Base-by-base conservation (phyloP, 306 rosid species). In the Fragaria ananassa region DNA sequence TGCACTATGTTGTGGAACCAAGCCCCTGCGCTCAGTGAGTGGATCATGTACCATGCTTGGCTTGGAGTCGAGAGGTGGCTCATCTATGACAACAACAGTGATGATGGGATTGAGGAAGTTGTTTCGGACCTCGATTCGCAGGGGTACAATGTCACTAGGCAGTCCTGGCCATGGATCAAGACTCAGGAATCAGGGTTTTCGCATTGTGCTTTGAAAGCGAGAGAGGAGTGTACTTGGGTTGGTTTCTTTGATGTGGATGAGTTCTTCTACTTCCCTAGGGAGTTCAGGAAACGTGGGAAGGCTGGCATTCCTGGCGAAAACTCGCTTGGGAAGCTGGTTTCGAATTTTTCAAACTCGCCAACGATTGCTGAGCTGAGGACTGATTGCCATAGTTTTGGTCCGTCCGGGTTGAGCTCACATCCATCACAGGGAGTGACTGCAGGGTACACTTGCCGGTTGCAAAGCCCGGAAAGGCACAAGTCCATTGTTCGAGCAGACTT, bases 1-100 rank as follows among this genome's bases (percentile, higher is more conserved):
- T 96, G 99, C 80, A 89, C 97, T 2, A 96, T 96, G 99, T 80
- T 96, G 79, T 92, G 98, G 99, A 96, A 96, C 77, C 99, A 96
- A 79, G 99, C 89, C 3, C 79, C 88, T 21, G 90, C 96, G 0
- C 79, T 92, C 1, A 83, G 88, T 53, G 99, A 96, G 79, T 96
- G 99, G 99, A 70, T 96, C 62, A 83, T 85, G 90, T 96, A 96
- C 86, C 99, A 96, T 50, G 82, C 96, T 2, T 92, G 97, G 97
- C 93, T 92, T 13, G 99, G 99, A 5, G 96, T 96, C 0, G 97
- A 90, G 74, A 85, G 91, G 10, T 96, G 99, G 98, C 92, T 96
- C 79, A 88, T 96, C 81, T 96, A 96, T 61, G 99, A 96, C 74
- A 96, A 96, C 76, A 92, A 96, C 47, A 96, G 98, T 49, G 96